Conservation (phyloP, 768 basidiomycete genomes). For the Mycena olivaceomarginata region DNA sequence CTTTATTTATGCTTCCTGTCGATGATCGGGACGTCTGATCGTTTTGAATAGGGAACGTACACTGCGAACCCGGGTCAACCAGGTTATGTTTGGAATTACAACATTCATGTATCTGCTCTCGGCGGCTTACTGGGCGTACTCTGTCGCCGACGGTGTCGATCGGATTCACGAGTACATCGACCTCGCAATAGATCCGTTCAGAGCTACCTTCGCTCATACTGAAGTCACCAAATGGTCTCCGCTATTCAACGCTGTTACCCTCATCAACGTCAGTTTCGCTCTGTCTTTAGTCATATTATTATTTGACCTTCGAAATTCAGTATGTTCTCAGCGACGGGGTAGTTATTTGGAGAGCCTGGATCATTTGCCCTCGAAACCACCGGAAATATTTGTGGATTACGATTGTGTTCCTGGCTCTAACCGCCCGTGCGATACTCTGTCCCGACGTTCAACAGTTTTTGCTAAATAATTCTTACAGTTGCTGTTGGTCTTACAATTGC, state of each 20-base stretch:
- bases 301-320: constrained; percentile 9
- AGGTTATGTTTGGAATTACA: constrained; percentile 35
- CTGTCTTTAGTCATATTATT: neutral
- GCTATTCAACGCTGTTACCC: constrained; percentile 35
- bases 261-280: constrained; percentile 24
- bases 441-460: too few species aligned
- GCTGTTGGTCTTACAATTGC: constrained; percentile 31
- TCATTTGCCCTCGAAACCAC: constrained; percentile 36
- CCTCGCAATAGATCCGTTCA: constrained; percentile 11
- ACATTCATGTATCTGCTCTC: constrained; percentile 31
- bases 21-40: neutral
- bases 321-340: constrained; percentile 36
- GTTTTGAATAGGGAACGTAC: constrained; percentile 22
- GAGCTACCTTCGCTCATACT: constrained; percentile 1
- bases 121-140: constrained; percentile 20
- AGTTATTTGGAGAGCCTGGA: constrained; percentile 37
- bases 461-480: constrained; percentile 13
- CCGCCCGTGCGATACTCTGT: constrained; percentile 15
- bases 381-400: constrained; percentile 41
- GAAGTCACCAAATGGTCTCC: constrained; percentile 33
- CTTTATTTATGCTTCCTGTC: neutral
- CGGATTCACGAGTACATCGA: constrained; percentile 2
- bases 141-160: constrained; percentile 25
- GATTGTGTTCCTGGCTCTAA: constrained; percentile 28
- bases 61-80: constrained; percentile 28